These are phyloP conservation scores for Bonia amplexicaulis DNA, from an alignment of 176 grass and related monocot species.

Conservation along the genomic window DNA sequence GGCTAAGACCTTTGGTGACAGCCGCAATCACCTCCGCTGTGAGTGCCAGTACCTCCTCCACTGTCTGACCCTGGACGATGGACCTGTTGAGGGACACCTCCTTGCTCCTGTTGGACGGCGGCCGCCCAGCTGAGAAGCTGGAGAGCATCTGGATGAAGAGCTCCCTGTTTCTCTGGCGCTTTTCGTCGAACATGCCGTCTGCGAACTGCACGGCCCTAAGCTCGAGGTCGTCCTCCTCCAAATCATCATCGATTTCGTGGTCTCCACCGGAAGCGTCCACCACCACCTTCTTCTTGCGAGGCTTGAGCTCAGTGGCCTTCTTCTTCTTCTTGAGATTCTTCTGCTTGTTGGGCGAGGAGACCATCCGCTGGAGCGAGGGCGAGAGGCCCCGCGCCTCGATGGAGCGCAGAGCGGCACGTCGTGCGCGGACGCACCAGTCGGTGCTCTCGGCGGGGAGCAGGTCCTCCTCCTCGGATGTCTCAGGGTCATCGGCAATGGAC, in stretches of 20 bases:
- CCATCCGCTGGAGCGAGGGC: slow-evolving; percentile 47
- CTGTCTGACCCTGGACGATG: slow-evolving; percentile 68
- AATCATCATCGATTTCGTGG: slow-evolving; percentile 33
- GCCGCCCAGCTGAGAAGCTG: slow-evolving; percentile 46
- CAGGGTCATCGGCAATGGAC: background rate
- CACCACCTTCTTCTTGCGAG: slow-evolving; percentile 16
- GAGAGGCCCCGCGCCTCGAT: slow-evolving; percentile 70
- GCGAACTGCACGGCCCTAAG: slow-evolving; percentile 48
- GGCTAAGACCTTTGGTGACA: slow-evolving; percentile 77
- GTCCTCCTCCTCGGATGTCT: background rate
- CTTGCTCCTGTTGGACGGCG: slow-evolving; percentile 66
- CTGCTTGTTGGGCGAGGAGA: slow-evolving; percentile 63
- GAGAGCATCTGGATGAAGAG: slow-evolving; percentile 67
- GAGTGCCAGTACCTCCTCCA: slow-evolving; percentile 71
- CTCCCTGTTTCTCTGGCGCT: slow-evolving; percentile 52
- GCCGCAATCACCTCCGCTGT: slow-evolving; percentile 41
- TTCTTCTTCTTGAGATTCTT: slow-evolving; percentile 41
- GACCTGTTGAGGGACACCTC: slow-evolving; percentile 75
- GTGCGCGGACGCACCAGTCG: slow-evolving; percentile 82
- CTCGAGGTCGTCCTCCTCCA: slow-evolving; percentile 40
- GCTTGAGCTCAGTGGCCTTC: background rate
- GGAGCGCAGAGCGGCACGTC: slow-evolving; percentile 60
- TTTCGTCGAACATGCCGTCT: slow-evolving; percentile 80
- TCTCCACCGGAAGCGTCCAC: background rate
- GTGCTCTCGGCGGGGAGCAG: slow-evolving; percentile 42